phyloP scores from a whole-genome alignment of 2,329 filamentous ascomycete species.

The Apiospora arundinis region DNA sequence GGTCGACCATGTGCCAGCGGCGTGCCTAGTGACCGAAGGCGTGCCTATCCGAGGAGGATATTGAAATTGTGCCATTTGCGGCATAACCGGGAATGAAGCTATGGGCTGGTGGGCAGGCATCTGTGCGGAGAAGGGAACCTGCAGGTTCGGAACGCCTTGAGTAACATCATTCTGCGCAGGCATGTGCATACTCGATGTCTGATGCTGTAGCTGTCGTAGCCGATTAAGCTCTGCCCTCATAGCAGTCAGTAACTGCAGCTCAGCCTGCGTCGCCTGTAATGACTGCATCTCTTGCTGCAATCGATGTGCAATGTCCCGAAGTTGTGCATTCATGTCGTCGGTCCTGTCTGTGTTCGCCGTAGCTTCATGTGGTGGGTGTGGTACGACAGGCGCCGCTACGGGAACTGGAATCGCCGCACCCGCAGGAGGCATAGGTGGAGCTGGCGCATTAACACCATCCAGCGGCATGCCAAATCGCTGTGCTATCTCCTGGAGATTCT shows the following conservation, averaged over 20 bases:
- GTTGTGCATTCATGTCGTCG: constrained; percentile 60
- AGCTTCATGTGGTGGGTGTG: constrained; percentile 25
- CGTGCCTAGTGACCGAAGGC: constrained; percentile 55
- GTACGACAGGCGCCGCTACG: constrained; percentile 22
- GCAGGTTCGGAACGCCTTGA: constrained; percentile 26
- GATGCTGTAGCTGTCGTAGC: constrained; percentile 57
- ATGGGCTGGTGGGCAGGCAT: constrained; percentile 26
- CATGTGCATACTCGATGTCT: constrained; percentile 26
- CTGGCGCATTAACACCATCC: constrained; percentile 36
- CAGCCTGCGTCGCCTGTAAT: constrained; percentile 68
- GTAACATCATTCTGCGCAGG: constrained; percentile 22
- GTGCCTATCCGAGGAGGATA: constrained; percentile 45
- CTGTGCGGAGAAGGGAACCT: constrained; percentile 30
- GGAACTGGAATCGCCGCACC: constrained; percentile 25
- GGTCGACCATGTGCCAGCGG: constrained; percentile 49
- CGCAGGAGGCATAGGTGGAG: constrained; percentile 27
- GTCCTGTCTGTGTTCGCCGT: constrained; percentile 30
- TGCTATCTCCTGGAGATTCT: constrained; percentile 71
- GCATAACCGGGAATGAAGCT: constrained; percentile 29
- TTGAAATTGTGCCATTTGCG: constrained; percentile 32
- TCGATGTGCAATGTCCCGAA: constrained; percentile 71
- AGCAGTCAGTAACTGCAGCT: constrained; percentile 68
- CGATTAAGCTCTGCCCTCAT: constrained; percentile 72
- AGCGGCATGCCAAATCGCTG: constrained; percentile 63
- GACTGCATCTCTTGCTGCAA: constrained; percentile 70